A percentile compares a stretch with the other conserved stretches of the same genome.
Evolutionary conservation across 2,329 filamentous ascomycete species (phyloP).

Genomic region (Aureobasidium subglaciale): DNA sequence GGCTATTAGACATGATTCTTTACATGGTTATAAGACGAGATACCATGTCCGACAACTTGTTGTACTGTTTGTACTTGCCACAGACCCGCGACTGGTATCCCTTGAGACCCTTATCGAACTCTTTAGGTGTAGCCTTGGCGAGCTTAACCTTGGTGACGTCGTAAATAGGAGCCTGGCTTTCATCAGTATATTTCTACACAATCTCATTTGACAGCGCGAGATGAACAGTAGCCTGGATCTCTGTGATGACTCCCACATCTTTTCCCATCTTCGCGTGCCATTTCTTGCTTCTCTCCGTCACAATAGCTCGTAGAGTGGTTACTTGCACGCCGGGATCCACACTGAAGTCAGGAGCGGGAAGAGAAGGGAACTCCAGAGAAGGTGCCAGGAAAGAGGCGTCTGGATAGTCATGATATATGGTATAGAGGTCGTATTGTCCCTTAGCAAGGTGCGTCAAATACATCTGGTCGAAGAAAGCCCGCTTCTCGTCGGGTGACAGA

Average conservation of each 20-base stretch:
- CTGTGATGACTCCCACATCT: neutral
- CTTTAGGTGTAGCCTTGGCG: neutral
- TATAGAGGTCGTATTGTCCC: neutral
- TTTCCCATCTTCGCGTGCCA: neutral
- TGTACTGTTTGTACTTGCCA: neutral
- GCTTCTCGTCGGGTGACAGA: neutral
- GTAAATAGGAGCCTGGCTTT: neutral
- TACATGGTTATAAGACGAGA: neutral
- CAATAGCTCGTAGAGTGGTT: neutral
- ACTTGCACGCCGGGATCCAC: neutral
- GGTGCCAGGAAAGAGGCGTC: neutral
- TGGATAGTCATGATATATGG: neutral
- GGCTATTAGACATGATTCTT: neutral
- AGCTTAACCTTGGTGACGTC: neutral
- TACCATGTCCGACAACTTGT: neutral
- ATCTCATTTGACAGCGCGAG: neutral
- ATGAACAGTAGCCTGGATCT: neutral
- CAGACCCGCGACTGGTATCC: neutral
- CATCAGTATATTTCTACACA: neutral
- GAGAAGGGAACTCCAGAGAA: neutral
- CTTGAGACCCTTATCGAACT: neutral
- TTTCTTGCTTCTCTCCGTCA: neutral
- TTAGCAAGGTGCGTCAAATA: neutral
- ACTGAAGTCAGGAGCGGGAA: neutral
- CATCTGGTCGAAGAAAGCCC: neutral